phyloP scores from a whole-genome alignment of 2,329 filamentous ascomycete genomes.

The Xylaria sp. region DNA sequence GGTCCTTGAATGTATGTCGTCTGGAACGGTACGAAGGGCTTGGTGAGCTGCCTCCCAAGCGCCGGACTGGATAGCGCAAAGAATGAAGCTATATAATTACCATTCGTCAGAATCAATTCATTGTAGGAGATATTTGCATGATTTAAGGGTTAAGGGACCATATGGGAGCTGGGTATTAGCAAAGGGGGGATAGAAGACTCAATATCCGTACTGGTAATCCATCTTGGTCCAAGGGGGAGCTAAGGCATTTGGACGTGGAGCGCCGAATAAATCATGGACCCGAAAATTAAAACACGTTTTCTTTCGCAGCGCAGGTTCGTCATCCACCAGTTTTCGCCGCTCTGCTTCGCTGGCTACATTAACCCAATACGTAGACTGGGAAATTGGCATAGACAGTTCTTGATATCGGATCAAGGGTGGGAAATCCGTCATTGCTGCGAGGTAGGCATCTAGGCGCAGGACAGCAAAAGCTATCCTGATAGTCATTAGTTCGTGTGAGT shows the following conservation, averaged over 20 bases:
- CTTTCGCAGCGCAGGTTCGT: conserved; percentile 29
- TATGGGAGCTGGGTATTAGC: too few species aligned
- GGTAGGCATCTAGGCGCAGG: conserved; percentile 44
- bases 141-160: background rate
- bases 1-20: conserved; percentile 40
- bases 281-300: conserved; percentile 34
- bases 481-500: conserved; percentile 20
- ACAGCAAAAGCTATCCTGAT: conserved; percentile 41
- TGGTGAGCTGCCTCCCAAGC: conserved; percentile 43
- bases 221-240: conserved; percentile 39
- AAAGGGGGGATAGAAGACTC: background rate
- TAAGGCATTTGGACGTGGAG: conserved; percentile 38
- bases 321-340: conserved; percentile 24
- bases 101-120: background rate
- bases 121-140: background rate
- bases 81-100: conserved; percentile 31
- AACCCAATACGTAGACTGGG: conserved; percentile 41
- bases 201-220: conserved; percentile 39
- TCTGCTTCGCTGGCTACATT: conserved; percentile 38
- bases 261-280: conserved; percentile 42
- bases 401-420: conserved; percentile 43
- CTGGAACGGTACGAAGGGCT: conserved; percentile 41
- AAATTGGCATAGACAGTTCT: conserved; percentile 43
- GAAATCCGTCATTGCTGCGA: conserved; percentile 39
- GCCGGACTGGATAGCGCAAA: conserved; percentile 41